These are phyloP conservation scores for Avena atlantica DNA, from an alignment of 176 grass and related monocot species.

Conservation along the genomic window DNA sequence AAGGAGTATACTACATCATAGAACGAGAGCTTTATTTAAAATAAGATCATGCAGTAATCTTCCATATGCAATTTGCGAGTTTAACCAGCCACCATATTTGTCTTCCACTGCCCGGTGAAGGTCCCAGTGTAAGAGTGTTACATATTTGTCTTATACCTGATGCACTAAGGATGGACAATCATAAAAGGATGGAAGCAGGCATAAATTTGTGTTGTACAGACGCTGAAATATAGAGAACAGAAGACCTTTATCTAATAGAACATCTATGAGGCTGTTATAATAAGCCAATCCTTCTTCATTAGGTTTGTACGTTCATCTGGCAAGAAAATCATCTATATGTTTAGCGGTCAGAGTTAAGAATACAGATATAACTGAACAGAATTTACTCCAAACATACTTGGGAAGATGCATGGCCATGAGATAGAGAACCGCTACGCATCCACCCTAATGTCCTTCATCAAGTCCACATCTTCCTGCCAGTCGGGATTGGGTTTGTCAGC, in stretches of 20 bases:
- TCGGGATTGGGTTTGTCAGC: slow-evolving; percentile 20
- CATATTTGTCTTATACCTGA: slow-evolving; percentile 82
- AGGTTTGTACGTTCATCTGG: slow-evolving; percentile 81
- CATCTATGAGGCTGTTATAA: slow-evolving; percentile 81
- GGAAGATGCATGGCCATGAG: slow-evolving; percentile 87
- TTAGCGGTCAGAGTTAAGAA: slow-evolving; percentile 2
- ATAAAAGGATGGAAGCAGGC: not conserved
- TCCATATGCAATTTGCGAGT: slow-evolving; percentile 80
- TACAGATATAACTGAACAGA: slow-evolving; percentile 4
- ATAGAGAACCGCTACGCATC: slow-evolving; percentile 96
- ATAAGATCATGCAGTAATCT: slow-evolving; percentile 10
- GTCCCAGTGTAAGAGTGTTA: slow-evolving; percentile 92
- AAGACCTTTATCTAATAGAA: slow-evolving; percentile 70
- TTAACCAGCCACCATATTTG: slow-evolving; percentile 84
- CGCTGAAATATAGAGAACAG: not conserved
- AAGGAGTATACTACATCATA: not conserved
- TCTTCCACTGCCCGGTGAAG: slow-evolving; percentile 88
- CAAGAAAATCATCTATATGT: slow-evolving; percentile 39
- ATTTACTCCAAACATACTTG: slow-evolving; percentile 72
- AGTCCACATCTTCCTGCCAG: slow-evolving; percentile 73
- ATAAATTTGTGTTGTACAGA: not conserved
- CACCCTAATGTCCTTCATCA: slow-evolving; percentile 88
- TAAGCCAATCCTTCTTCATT: slow-evolving; percentile 85
- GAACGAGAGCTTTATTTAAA: not conserved
- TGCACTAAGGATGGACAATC: not conserved